Evolutionary conservation across 2,329 filamentous ascomycete genomes (phyloP).

Genomic region (Xylaria sp.): DNA sequence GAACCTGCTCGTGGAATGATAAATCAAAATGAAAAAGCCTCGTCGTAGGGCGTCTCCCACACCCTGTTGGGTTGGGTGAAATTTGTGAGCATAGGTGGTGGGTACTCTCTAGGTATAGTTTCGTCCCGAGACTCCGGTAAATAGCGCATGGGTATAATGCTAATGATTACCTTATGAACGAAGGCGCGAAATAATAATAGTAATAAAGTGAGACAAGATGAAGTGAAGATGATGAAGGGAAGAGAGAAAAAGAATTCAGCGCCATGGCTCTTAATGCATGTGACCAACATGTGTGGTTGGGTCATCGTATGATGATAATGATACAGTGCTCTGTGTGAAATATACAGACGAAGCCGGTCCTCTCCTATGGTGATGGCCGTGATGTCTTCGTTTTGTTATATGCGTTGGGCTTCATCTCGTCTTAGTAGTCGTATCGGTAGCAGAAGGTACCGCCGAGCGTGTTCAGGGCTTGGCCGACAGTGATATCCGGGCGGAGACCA

Average conservation of each 20-base stretch:
- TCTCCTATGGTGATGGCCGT: background rate
- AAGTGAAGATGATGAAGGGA: constrained; percentile 11
- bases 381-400: background rate
- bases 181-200: constrained; percentile 4
- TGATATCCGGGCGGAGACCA: constrained; percentile 45
- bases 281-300: constrained; percentile 8
- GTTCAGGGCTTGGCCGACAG: constrained; percentile 45
- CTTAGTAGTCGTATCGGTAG: constrained; percentile 50
- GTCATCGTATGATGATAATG: constrained; percentile 5
- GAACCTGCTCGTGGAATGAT: constrained; percentile 1
- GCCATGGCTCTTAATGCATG: constrained; percentile 18
- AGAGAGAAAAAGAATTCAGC: constrained; percentile 6
- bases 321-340: constrained; percentile 10
- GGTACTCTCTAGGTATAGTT: constrained; percentile 9
- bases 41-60: constrained; percentile 1
- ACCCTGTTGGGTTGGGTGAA: background rate
- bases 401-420: background rate
- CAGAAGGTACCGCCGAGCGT: constrained; percentile 48
- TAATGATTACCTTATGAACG: constrained; percentile 13
- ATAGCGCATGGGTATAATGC: constrained; percentile 28
- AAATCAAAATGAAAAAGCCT: constrained; percentile 4
- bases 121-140: constrained; percentile 18
- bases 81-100: background rate
- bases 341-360: constrained; percentile 23
- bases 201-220: constrained; percentile 9